These are phyloP conservation scores for Plasmodium falciparum DNA, from an alignment of 169 alveolate species.

Conservation along the genomic window DNA sequence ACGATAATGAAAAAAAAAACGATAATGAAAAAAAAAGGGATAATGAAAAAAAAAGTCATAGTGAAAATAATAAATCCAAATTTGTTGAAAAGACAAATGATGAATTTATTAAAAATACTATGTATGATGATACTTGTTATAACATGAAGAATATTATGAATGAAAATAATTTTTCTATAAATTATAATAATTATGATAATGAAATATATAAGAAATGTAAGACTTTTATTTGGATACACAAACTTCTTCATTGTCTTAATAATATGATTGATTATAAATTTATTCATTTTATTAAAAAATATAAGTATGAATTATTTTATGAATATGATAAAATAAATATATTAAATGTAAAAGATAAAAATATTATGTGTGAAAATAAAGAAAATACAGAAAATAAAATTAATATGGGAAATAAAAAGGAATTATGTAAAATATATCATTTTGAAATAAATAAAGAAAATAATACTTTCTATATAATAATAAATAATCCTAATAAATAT, in stretches of 20 bases:
- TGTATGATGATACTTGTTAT: background rate
- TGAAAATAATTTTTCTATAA: background rate
- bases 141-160: constrained; percentile 1
- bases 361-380: background rate
- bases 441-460: constrained; percentile 29
- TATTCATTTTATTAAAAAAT: constrained; percentile 40
- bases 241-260: constrained; percentile 8
- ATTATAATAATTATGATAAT: constrained; percentile 1
- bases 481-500: constrained; percentile 41
- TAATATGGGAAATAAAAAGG: background rate
- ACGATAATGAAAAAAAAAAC: background rate
- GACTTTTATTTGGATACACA: constrained; percentile 37
- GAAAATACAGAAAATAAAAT: constrained; percentile 17
- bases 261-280: constrained; percentile 37
- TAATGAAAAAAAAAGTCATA: background rate
- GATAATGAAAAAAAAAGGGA: background rate
- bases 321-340: constrained; percentile 19
- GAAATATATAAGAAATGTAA: background rate
- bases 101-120: background rate
- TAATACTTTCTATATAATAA: constrained; percentile 45
- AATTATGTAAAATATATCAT: constrained; percentile 38
- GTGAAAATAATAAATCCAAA: background rate
- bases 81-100: background rate
- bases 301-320: constrained; percentile 19
- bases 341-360: constrained; percentile 3